Evolutionary conservation across 2,329 filamentous ascomycete species (phyloP).

Genomic region (Fusarium praegraminearum): DNA sequence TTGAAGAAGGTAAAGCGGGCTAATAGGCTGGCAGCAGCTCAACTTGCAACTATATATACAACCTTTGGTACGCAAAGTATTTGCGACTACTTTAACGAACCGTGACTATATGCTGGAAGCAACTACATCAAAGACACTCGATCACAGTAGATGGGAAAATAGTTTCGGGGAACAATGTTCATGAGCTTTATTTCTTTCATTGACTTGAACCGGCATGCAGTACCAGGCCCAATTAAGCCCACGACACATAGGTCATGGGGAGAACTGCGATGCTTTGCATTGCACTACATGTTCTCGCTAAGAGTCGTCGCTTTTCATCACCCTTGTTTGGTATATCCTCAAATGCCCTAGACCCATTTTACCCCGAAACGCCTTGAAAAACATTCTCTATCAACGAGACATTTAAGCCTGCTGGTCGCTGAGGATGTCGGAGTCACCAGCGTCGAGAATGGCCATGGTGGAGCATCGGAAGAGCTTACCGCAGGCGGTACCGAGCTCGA

Average conservation of each 20-base stretch:
- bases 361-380: slow-evolving; percentile 60
- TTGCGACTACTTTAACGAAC: not conserved
- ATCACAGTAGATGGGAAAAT: slow-evolving; percentile 4
- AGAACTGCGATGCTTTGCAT: slow-evolving; percentile 33
- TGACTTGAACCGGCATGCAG: slow-evolving; percentile 46
- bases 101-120: not conserved
- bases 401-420: slow-evolving; percentile 76
- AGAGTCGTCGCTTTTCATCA: slow-evolving; percentile 51
- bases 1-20: not conserved
- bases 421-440: slow-evolving; percentile 98
- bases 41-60: not conserved
- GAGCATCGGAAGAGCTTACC: slow-evolving; percentile 99
- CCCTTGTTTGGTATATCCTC: slow-evolving; percentile 55
- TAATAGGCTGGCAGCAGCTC: too few relatives aligned
- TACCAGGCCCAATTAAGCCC: slow-evolving; percentile 45
- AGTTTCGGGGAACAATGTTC: slow-evolving; percentile 51
- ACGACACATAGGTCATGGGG: slow-evolving; percentile 45
- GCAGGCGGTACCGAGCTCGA: slow-evolving; percentile 97
- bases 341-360: slow-evolving; percentile 52
- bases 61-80: not conserved
- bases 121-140: not conserved
- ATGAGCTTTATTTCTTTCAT: slow-evolving; percentile 55
- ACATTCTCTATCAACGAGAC: slow-evolving; percentile 39
- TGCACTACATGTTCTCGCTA: slow-evolving; percentile 39
- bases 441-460: slow-evolving; percentile 96